Conservation (phyloP, 2,329 filamentous ascomycete species). For the Tolypocladium endophyticum region DNA sequence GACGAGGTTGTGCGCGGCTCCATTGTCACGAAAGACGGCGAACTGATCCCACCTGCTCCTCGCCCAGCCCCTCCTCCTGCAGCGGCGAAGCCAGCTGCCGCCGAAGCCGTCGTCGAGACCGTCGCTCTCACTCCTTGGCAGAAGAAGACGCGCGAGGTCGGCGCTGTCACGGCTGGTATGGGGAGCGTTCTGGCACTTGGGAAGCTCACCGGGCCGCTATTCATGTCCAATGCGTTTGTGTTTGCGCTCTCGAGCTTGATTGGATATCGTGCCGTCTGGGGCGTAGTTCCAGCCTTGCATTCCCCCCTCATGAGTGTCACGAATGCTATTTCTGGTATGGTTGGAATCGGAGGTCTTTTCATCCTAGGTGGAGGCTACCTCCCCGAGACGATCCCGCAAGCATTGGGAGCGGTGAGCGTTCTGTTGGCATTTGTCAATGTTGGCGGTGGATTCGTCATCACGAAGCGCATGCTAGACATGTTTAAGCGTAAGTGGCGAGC, state of each 20-base stretch:
- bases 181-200: slow-evolving; percentile 63
- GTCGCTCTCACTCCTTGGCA: slow-evolving; percentile 74
- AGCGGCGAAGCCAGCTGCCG: slow-evolving; percentile 27
- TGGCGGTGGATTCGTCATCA: slow-evolving; percentile 81
- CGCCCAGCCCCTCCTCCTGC: slow-evolving; percentile 51
- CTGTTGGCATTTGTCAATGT: slow-evolving; percentile 82
- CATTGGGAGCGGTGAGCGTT: slow-evolving; percentile 69
- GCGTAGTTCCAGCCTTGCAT: slow-evolving; percentile 71
- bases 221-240: slow-evolving; percentile 82
- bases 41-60: slow-evolving; percentile 65
- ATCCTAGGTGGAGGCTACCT: slow-evolving; percentile 75
- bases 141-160: slow-evolving; percentile 65
- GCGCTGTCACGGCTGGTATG: slow-evolving; percentile 67
- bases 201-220: slow-evolving; percentile 69
- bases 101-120: slow-evolving; percentile 38
- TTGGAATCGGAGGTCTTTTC: slow-evolving; percentile 80
- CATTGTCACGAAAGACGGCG: slow-evolving; percentile 70
- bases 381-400: slow-evolving; percentile 68
- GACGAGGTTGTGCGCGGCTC: slow-evolving; percentile 81
- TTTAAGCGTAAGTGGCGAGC: slow-evolving; percentile 50
- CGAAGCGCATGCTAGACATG: slow-evolving; percentile 90
- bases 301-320: slow-evolving; percentile 89
- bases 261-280: slow-evolving; percentile 83
- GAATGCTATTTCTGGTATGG: slow-evolving; percentile 88
- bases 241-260: slow-evolving; percentile 77